Conservation (phyloP, 2,329 filamentous ascomycete genomes). For the Colletotrichum coccodes region DNA sequence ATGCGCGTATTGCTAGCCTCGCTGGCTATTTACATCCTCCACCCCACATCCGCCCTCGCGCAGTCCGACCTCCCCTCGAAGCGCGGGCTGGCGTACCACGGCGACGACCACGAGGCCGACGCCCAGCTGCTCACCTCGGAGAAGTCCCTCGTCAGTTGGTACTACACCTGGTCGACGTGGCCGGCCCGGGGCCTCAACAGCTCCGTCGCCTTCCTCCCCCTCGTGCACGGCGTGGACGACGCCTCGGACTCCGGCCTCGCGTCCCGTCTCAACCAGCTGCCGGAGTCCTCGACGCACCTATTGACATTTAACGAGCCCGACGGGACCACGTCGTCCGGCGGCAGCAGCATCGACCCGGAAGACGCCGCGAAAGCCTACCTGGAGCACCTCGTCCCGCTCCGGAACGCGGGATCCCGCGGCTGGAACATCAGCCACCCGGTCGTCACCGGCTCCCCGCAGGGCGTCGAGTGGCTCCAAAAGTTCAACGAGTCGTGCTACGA, state of each 20-base stretch:
- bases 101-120: constrained; percentile 39
- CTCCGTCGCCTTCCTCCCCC: constrained; percentile 47
- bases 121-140: constrained; percentile 46
- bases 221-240: constrained; percentile 49
- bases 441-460: constrained; percentile 51
- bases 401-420: constrained; percentile 31
- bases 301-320: constrained; percentile 55
- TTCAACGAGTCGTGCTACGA: constrained; percentile 53
- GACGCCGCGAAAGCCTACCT: constrained; percentile 51
- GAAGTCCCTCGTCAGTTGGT: constrained; percentile 51
- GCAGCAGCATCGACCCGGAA: constrained; percentile 48
- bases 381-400: constrained; percentile 46
- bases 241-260: constrained; percentile 40
- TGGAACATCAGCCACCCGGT: constrained; percentile 53
- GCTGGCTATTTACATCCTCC: neutral
- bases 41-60: neutral
- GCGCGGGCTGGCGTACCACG: constrained; percentile 25
- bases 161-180: constrained; percentile 53
- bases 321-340: constrained; percentile 49
- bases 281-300: constrained; percentile 48
- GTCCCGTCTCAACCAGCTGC: constrained; percentile 40
- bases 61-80: constrained; percentile 23
- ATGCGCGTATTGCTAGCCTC: neutral
- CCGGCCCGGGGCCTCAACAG: constrained; percentile 38
- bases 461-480: constrained; percentile 49